Evolutionary conservation across 192 early-diverging fungal genomes (phyloP).

Genomic region (Backusella australiensis): DNA sequence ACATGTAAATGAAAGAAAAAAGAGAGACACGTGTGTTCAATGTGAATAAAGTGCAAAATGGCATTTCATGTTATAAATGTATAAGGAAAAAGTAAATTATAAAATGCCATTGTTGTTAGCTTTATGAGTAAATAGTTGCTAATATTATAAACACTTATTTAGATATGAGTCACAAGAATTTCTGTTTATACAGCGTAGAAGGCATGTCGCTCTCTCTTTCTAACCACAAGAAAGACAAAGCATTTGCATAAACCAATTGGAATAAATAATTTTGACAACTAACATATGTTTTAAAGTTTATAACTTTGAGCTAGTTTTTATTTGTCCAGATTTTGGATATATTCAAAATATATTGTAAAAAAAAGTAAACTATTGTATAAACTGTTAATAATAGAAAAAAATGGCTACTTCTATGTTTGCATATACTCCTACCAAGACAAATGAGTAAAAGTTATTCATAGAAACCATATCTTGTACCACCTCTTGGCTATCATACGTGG

Average conservation of each 20-base stretch:
- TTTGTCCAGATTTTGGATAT: background rate
- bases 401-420: background rate
- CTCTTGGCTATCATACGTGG: background rate
- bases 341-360: background rate
- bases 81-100: background rate
- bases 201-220: background rate
- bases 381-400: background rate
- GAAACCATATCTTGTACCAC: background rate
- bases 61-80: background rate
- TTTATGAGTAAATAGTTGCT: background rate
- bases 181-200: background rate
- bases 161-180: background rate
- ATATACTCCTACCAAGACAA: background rate
- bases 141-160: background rate
- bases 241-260: background rate
- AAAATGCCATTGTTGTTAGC: background rate
- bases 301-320: background rate
- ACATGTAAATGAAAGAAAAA: background rate
- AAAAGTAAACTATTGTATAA: background rate
- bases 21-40: background rate
- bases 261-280: background rate
- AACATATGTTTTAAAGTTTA: background rate
- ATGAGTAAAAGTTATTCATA: background rate
- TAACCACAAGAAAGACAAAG: background rate
- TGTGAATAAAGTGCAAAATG: background rate